Percentiles rank a stretch among this genome's conserved stretches.
phyloP scores from a whole-genome alignment of 345 rosid genomes.

The Eucalyptus pauciflora region DNA sequence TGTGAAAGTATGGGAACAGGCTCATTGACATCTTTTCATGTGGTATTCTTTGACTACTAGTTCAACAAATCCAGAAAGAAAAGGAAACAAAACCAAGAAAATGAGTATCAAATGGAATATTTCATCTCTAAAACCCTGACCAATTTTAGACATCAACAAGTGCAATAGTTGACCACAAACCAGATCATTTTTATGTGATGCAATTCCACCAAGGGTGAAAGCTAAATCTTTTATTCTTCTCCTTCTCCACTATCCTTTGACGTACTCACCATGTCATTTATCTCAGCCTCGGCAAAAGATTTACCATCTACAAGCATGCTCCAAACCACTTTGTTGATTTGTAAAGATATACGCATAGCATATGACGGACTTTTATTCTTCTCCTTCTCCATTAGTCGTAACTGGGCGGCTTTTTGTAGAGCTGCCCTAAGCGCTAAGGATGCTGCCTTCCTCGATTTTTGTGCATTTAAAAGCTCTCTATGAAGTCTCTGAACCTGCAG shows the following conservation, averaged over 20 bases:
- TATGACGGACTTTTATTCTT: constrained; percentile 95
- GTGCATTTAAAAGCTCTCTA: constrained; percentile 65
- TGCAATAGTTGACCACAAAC: background rate
- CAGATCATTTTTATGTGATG: background rate
- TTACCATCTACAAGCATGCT: constrained; percentile 96
- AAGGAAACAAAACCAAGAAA: background rate
- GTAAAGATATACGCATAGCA: constrained; percentile 95
- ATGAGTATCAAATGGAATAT: background rate
- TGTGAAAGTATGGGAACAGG: background rate
- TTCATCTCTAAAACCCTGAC: background rate
- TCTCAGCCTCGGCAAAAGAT: constrained; percentile 98
- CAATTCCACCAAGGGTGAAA: background rate
- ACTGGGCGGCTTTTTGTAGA: constrained; percentile 90
- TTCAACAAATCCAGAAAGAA: background rate
- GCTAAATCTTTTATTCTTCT: background rate
- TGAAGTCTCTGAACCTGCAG: constrained; percentile 76
- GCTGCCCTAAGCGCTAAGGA: constrained; percentile 67
- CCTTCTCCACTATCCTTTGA: background rate
- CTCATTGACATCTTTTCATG: background rate
- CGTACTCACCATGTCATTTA: constrained; percentile 82
- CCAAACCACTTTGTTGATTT: constrained; percentile 90
- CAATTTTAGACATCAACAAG: background rate
- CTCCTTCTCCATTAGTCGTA: constrained; percentile 87
- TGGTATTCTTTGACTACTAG: background rate
- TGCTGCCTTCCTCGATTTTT: constrained; percentile 69